Conservation (phyloP, 2,329 filamentous ascomycete species). For the Ascochyta fabae region DNA sequence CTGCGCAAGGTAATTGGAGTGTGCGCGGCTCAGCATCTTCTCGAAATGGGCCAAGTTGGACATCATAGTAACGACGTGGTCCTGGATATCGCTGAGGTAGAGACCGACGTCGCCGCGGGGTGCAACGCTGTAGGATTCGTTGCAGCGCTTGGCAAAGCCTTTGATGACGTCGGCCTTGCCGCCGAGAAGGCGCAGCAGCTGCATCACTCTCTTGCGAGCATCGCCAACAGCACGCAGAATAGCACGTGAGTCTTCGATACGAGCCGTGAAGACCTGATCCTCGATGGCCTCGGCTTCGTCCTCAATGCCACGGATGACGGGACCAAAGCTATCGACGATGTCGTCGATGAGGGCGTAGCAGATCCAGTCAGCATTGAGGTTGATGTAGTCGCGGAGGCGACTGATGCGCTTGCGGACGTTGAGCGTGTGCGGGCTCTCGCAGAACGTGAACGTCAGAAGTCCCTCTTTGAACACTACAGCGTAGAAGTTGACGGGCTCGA, state of each 20-base stretch:
- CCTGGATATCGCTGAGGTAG: slow-evolving; percentile 96
- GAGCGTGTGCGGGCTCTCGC: slow-evolving; percentile 82
- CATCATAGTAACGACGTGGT: slow-evolving; percentile 99
- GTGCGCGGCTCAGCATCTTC: slow-evolving; percentile 92
- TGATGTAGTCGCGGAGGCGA: slow-evolving; percentile 91
- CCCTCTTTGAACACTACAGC: slow-evolving; percentile 97
- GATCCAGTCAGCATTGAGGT: slow-evolving; percentile 96
- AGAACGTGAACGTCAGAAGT: slow-evolving; percentile 92
- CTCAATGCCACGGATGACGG: slow-evolving; percentile 86
- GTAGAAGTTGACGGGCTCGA: slow-evolving; percentile 95
- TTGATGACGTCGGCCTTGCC: slow-evolving; percentile 99
- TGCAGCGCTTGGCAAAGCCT: slow-evolving; percentile 98
- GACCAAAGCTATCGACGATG: slow-evolving; percentile 95
- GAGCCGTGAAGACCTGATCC: slow-evolving; percentile 91
- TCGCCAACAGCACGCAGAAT: slow-evolving; percentile 89
- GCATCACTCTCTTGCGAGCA: slow-evolving; percentile 93
- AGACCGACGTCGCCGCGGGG: slow-evolving; percentile 95
- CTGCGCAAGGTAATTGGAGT: slow-evolving; percentile 96
- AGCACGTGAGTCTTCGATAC: slow-evolving; percentile 84
- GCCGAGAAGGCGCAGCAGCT: slow-evolving; percentile 87
- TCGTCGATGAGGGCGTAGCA: slow-evolving; percentile 99
- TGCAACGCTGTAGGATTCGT: slow-evolving; percentile 94
- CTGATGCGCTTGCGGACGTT: slow-evolving; percentile 92
- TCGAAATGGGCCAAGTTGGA: slow-evolving; percentile 94
- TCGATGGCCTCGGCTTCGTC: slow-evolving; percentile 90